A percentile compares a stretch with the other conserved stretches of the same genome.
phyloP scores from a whole-genome alignment of 1,139 yeast genomes.

The Tardiomyces depauwii region DNA sequence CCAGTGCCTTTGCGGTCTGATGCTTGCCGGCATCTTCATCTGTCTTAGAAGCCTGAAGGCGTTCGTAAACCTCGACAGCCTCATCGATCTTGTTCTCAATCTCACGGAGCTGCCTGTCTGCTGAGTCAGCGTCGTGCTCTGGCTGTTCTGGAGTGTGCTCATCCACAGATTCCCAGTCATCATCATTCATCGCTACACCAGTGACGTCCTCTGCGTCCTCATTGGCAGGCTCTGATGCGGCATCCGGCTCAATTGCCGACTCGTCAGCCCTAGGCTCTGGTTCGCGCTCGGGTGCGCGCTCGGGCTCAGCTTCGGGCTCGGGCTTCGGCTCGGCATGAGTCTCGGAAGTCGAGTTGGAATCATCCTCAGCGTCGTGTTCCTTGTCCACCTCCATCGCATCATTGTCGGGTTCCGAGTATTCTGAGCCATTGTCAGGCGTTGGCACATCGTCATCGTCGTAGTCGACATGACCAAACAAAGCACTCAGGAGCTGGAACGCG shows the following conservation, averaged over 20 bases:
- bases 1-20: slow-evolving; percentile 6
- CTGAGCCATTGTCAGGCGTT: not conserved
- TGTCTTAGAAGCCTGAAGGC: slow-evolving; percentile 7
- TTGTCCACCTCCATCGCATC: not conserved
- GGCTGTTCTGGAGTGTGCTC: too few relatives aligned
- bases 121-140: not conserved
- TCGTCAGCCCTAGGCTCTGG: too few relatives aligned
- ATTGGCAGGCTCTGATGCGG: too few relatives aligned
- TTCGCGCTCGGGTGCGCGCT: too few relatives aligned
- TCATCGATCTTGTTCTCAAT: slow-evolving; percentile 11
- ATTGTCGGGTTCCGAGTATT: not conserved
- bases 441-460: not conserved
- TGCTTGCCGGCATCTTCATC: slow-evolving; percentile 5
- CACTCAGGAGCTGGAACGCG: not conserved
- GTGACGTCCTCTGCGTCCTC: too few relatives aligned
- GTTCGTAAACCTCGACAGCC: slow-evolving; percentile 13
- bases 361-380: not conserved
- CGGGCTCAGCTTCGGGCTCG: too few relatives aligned
- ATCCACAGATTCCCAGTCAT: too few relatives aligned
- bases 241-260: too few relatives aligned
- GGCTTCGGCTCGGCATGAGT: too few relatives aligned
- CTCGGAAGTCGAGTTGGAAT: too few relatives aligned
- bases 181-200: too few relatives aligned
- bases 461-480: not conserved
- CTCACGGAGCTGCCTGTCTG: slow-evolving; percentile 3